These are phyloP conservation scores for Neoboletus brunneissimus DNA, from an alignment of 768 basidiomycete species.

Conservation along the genomic window DNA sequence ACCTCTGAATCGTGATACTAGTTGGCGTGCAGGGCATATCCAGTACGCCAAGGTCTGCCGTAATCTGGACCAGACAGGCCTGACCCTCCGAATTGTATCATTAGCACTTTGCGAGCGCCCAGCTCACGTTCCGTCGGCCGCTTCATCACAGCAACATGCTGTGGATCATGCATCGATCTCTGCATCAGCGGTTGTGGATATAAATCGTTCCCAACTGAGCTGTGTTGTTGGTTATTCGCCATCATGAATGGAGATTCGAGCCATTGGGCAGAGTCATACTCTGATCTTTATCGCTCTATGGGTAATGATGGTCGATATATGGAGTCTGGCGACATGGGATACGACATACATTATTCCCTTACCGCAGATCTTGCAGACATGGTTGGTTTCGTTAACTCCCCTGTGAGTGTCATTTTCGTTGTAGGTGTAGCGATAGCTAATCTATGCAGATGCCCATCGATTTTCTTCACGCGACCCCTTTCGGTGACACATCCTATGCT, in stretches of 20 bases:
- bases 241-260: slow-evolving; percentile 14
- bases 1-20: slow-evolving; percentile 22
- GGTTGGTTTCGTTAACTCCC: not conserved
- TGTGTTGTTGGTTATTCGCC: not conserved
- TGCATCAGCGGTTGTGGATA: slow-evolving; percentile 5
- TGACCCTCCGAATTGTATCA: not conserved
- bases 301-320: not conserved
- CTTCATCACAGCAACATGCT: slow-evolving; percentile 26
- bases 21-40: slow-evolving; percentile 10
- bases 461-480: not conserved
- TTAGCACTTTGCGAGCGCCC: not conserved
- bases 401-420: slow-evolving; percentile 13
- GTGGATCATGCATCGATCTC: slow-evolving; percentile 5
- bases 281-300: not conserved
- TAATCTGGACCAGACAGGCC: not conserved
- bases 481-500: not conserved
- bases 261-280: slow-evolving; percentile 7
- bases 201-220: slow-evolving; percentile 2
- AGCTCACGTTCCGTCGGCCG: not conserved
- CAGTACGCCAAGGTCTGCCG: not conserved
- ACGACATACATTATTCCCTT: not conserved
- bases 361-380: not conserved
- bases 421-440: slow-evolving; percentile 1
- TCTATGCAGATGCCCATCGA: slow-evolving; percentile 2
- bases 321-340: not conserved